These are phyloP conservation scores for Trypanosoma rangeli DNA, from an alignment of 208 protist species.

Conservation along the genomic window DNA sequence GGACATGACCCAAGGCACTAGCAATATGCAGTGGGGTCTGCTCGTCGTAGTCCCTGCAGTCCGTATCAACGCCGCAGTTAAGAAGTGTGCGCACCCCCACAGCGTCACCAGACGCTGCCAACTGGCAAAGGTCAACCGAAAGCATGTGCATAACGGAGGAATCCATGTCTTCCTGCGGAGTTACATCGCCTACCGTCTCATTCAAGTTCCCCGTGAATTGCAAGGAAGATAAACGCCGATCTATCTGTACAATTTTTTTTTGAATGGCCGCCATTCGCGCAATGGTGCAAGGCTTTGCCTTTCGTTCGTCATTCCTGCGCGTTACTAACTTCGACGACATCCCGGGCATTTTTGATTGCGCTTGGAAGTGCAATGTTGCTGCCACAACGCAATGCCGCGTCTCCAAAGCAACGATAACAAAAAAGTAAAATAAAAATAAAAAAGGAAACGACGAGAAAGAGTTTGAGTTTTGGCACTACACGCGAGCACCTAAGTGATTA, in stretches of 20 bases:
- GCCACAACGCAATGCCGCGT: not conserved
- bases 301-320: not conserved
- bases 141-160: conserved; percentile 69
- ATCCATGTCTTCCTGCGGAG: conserved; percentile 44
- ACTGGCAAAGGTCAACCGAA: conserved; percentile 76
- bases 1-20: conserved; percentile 46
- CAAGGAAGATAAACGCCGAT: conserved; percentile 46
- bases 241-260: conserved; percentile 70
- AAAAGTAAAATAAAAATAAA: conserved; percentile 22
- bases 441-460: not conserved
- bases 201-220: conserved; percentile 2
- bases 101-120: conserved; percentile 60
- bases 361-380: not conserved
- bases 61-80: conserved; percentile 67
- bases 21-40: conserved; percentile 84
- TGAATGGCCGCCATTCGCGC: conserved; percentile 76
- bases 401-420: not conserved
- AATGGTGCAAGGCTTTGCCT: conserved; percentile 55
- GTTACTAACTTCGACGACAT: not conserved
- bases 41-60: conserved; percentile 81
- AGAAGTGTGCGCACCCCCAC: conserved; percentile 73
- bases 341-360: not conserved
- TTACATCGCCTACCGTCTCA: not conserved
- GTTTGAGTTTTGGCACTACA: no score
- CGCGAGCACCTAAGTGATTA: no score